phyloP scores from a whole-genome alignment of 2,329 filamentous ascomycete species.

The Chaetomiaceae sp. region DNA sequence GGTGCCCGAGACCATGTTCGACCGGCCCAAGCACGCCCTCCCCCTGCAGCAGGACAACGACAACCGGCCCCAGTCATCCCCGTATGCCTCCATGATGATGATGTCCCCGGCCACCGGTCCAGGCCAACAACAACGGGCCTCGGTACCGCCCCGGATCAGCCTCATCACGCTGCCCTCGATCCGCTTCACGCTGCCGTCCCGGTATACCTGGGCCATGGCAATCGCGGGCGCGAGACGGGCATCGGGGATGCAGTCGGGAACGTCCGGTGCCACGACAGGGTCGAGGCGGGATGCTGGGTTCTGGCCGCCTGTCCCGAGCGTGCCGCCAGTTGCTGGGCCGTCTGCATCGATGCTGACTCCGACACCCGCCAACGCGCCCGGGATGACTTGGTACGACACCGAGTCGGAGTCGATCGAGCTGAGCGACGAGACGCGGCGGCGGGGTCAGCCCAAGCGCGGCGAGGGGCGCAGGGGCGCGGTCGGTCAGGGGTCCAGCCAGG shows the following conservation, averaged over 20 bases:
- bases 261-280: no score
- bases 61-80: constrained; percentile 9
- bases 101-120: background rate
- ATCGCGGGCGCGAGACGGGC: no score
- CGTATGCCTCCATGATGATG: no score
- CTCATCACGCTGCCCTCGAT: constrained; percentile 21
- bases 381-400: constrained; percentile 21
- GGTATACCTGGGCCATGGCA: constrained; percentile 11
- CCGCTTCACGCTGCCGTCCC: constrained; percentile 21
- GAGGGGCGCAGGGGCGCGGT: no score
- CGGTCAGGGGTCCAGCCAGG: no score
- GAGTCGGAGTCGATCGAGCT: constrained; percentile 14
- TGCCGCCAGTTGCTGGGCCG: no score
- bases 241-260: no score
- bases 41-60: constrained; percentile 17
- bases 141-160: constrained; percentile 7
- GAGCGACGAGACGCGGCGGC: background rate
- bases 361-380: background rate
- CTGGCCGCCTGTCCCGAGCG: no score
- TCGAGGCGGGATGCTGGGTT: no score
- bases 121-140: constrained; percentile 1
- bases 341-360: no score
- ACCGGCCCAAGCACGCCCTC: constrained; percentile 19
- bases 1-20: constrained; percentile 35
- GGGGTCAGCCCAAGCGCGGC: no score